phyloP scores from a whole-genome alignment of 1,139 yeast genomes.

The Zygoascus hellenicus region DNA sequence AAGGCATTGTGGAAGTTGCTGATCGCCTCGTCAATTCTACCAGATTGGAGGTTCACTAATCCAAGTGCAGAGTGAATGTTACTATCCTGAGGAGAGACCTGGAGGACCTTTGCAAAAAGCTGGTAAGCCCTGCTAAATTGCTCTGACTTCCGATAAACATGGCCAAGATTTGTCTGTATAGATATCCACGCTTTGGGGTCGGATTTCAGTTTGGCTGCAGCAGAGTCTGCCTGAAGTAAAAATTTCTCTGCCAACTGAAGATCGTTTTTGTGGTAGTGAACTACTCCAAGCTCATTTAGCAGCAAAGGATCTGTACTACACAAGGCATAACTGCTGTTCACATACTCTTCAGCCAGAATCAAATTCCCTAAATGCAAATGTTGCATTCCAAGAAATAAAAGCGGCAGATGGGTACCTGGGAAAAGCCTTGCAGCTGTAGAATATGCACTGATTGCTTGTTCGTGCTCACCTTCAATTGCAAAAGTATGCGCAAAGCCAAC shows the following conservation, averaged over 20 bases:
- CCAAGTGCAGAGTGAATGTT: constrained; percentile 82
- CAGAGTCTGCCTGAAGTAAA: constrained; percentile 65
- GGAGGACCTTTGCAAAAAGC: constrained; percentile 71
- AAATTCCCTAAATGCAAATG: constrained; percentile 82
- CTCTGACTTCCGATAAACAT: constrained; percentile 68
- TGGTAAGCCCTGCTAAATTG: constrained; percentile 60
- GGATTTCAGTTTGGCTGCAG: constrained; percentile 63
- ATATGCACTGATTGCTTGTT: constrained; percentile 95
- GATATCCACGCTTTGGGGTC: constrained; percentile 84
- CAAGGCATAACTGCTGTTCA: constrained; percentile 65
- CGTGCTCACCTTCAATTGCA: constrained; percentile 97
- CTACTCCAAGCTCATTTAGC: constrained; percentile 88
- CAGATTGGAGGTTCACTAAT: constrained; percentile 66
- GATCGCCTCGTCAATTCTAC: constrained; percentile 60
- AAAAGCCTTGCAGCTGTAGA: constrained; percentile 92
- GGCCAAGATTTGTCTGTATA: constrained; percentile 85
- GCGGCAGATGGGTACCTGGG: constrained; percentile 92
- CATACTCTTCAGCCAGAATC: constrained; percentile 79
- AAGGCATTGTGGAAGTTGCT: constrained; percentile 76
- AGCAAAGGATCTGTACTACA: constrained; percentile 83
- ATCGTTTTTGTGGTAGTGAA: constrained; percentile 71
- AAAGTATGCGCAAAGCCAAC: constrained; percentile 97
- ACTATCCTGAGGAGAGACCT: constrained; percentile 64
- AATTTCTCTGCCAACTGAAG: constrained; percentile 62
- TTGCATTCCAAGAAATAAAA: constrained; percentile 92